Evolutionary conservation across 805 yeast species (phyloP).

Genomic region (Tanozyma kutaoensis): DNA sequence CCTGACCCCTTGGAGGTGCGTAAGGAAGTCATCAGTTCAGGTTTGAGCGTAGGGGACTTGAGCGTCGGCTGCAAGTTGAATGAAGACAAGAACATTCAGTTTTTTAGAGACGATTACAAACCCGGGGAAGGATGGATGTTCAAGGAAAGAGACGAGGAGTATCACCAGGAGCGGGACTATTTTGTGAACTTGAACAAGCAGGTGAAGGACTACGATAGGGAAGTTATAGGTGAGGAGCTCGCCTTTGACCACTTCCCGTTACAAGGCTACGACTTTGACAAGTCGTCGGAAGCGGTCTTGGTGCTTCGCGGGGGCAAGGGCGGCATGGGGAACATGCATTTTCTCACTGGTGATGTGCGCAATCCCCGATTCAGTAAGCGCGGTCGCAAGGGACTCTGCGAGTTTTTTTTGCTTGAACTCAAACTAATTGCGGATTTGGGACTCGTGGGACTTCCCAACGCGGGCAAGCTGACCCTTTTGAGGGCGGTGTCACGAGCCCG

Average conservation of each 20-base stretch:
- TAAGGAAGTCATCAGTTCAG: no score
- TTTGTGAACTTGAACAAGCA: slow-evolving; percentile 51
- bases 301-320: slow-evolving; percentile 81
- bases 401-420: slow-evolving; percentile 65
- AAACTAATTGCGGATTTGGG: slow-evolving; percentile 89
- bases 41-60: slow-evolving; percentile 8
- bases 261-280: slow-evolving; percentile 64
- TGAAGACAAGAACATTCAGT: slow-evolving; percentile 30
- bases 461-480: slow-evolving; percentile 86
- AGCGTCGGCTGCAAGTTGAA: slow-evolving; percentile 7
- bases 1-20: slow-evolving; percentile 47
- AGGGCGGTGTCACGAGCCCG: slow-evolving; percentile 80
- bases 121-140: slow-evolving; percentile 87
- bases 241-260: slow-evolving; percentile 61
- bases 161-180: slow-evolving; percentile 51
- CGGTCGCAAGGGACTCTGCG: slow-evolving; percentile 62
- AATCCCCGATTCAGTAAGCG: slow-evolving; percentile 81
- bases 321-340: slow-evolving; percentile 95
- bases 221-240: slow-evolving; percentile 43
- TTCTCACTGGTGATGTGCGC: slow-evolving; percentile 67
- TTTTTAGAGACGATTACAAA: slow-evolving; percentile 45
- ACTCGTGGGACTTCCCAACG: slow-evolving; percentile 89
- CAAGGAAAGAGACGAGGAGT: slow-evolving; percentile 63
- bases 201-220: slow-evolving; percentile 54
- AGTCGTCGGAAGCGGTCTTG: slow-evolving; percentile 53